Percentiles rank a stretch among this genome's conserved stretches.
Conservation (phyloP, 2,329 filamentous ascomycete species). For the Colletotrichum liaoningense region DNA sequence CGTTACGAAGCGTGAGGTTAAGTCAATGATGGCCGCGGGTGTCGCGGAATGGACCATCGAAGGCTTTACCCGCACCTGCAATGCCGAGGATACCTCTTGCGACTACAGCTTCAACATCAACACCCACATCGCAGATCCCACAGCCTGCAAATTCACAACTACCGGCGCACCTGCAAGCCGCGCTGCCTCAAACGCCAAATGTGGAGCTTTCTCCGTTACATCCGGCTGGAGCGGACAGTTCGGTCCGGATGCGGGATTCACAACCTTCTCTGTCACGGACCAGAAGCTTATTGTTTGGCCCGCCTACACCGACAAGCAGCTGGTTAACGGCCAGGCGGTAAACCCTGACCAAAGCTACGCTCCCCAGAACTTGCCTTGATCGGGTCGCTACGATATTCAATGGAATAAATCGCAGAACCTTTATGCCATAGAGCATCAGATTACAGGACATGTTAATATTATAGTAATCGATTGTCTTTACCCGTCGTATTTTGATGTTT, state of each 20-base stretch:
- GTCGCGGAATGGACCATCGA: conserved; percentile 56
- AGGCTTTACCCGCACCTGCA: conserved; percentile 53
- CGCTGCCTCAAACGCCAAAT: conserved; percentile 53
- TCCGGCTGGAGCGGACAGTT: conserved; percentile 68
- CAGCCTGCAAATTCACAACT: conserved; percentile 53
- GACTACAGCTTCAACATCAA: conserved; percentile 57
- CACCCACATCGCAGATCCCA: conserved; percentile 44
- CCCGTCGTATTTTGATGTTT: no score
- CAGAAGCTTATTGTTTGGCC: conserved; percentile 61
- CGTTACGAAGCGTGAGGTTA: conserved; percentile 36
- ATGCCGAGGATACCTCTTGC: conserved; percentile 51
- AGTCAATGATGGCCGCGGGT: conserved; percentile 52
- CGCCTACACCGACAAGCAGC: conserved; percentile 64
- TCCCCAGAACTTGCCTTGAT: conserved; percentile 39
- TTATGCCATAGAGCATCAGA: not conserved
- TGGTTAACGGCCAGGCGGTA: conserved; percentile 56
- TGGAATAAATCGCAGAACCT: no score
- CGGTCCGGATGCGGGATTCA: conserved; percentile 63
- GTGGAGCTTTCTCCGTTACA: conserved; percentile 63
- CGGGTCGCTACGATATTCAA: no score
- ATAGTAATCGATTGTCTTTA: not conserved
- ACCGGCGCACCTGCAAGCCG: conserved; percentile 51
- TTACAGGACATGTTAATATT: not conserved
- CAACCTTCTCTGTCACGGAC: conserved; percentile 62
- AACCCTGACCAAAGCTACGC: conserved; percentile 61